Base-by-base conservation (phyloP, 345 rosid species). In the Syzygium aromaticum region DNA sequence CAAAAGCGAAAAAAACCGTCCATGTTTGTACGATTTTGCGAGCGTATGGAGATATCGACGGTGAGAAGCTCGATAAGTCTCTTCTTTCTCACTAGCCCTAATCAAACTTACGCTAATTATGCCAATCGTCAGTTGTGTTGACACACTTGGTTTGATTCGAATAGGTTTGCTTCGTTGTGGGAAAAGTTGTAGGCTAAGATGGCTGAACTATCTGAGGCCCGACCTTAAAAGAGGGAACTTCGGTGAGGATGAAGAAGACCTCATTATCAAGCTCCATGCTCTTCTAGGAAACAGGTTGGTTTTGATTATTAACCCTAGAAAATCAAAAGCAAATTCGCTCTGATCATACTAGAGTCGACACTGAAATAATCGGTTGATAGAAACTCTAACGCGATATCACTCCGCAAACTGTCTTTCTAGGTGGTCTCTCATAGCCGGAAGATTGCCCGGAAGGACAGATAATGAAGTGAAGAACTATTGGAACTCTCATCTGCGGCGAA, bases 391-490 rank as follows among this genome's bases (percentile, higher is more conserved):
- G 46, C 1, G 1, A 19, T 33, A 33, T 19, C 19, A 22, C 77
- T 64, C 77, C 22, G 40, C 17, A 61, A 61, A 61, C 30, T n/a
- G 46, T 33, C 80, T 73, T 33, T 19, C 80, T 33, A 89, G 91
- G 87, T 89, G 92, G 92, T 88, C 92, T 49, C 78, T 91, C 38
- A 89, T 91, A 43, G 91, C 90, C 1, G 92, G 92, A 88, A 91
- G 92, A 53, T 82, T 91, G 83, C 92, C 92, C 11, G 92, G 91
- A 57, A 86, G 90, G 77, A 91, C 92, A 1, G 92, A 89, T 27
- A 89, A 89, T 51, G 92, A 91, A 87, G 89, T 91, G 77, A 91
- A 91, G 89, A 89, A 89, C 73, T 89, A 91, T 82, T 91, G 92
- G 91, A 91, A 91, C 52, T 87, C 92, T 8, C 91, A 88, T 73